phyloP scores from a whole-genome alignment of 768 basidiomycete genomes.

The Tulasnella sp. region DNA sequence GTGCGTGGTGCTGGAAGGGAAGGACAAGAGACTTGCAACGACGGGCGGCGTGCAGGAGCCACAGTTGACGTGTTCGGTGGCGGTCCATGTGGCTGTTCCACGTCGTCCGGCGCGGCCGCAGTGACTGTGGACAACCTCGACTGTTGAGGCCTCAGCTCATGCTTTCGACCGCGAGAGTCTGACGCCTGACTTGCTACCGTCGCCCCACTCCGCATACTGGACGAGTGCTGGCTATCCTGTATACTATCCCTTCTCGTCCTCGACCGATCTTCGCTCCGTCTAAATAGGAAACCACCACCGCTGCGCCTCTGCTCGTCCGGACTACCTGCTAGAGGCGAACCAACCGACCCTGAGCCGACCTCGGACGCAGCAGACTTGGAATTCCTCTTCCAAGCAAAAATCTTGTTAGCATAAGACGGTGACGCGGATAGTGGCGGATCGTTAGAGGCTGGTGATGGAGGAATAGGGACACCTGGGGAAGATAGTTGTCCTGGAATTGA shows the following conservation, averaged over 20 bases:
- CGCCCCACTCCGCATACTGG: slow-evolving; percentile 6
- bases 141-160: no score
- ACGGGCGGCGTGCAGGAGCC: no score
- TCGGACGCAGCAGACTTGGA: slow-evolving; percentile 4
- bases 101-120: no score
- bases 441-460: neutral
- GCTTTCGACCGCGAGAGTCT: no score
- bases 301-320: neutral
- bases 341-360: neutral
- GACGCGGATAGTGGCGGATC: slow-evolving; percentile 3
- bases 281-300: slow-evolving; percentile 4
- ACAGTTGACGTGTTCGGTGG: no score
- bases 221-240: slow-evolving; percentile 6
- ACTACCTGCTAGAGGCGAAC: neutral
- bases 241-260: slow-evolving; percentile 8
- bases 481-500: neutral
- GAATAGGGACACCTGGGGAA: neutral
- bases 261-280: slow-evolving; percentile 9
- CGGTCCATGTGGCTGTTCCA: no score
- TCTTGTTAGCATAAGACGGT: slow-evolving; percentile 1
- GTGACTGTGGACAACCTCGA: no score
- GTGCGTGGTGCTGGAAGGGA: neutral
- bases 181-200: neutral
- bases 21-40: neutral
- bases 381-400: neutral